phyloP scores from a whole-genome alignment of 768 basidiomycete species.

The Neoboletus brunneissimus region DNA sequence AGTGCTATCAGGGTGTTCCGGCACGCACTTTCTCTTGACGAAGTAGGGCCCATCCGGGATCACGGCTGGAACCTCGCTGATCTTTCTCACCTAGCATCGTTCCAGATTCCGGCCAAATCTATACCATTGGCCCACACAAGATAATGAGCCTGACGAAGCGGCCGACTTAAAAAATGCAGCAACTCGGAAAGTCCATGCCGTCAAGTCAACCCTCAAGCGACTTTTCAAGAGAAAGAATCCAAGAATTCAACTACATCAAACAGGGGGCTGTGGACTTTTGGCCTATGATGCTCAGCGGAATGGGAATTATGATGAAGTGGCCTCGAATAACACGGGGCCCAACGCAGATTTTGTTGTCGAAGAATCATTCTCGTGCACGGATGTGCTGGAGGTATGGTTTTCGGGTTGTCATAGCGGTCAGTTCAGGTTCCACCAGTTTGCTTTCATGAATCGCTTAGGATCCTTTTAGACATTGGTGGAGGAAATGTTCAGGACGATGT shows the following conservation, averaged over 20 bases:
- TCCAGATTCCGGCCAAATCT: constrained; percentile 62
- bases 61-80: constrained; percentile 7
- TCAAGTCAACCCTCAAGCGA: background rate
- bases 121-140: constrained; percentile 45
- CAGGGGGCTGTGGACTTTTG: background rate
- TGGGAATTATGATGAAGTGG: background rate
- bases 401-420: constrained; percentile 67
- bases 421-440: constrained; percentile 18
- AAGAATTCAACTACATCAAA: background rate
- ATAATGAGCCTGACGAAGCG: constrained; percentile 27
- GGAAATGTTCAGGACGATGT: constrained; percentile 48
- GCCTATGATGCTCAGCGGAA: background rate
- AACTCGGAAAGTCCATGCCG: background rate
- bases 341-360: background rate
- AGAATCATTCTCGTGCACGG: constrained; percentile 25
- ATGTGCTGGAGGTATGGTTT: constrained; percentile 82
- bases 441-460: background rate
- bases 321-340: background rate
- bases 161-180: background rate
- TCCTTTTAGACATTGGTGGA: constrained; percentile 63
- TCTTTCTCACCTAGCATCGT: constrained; percentile 46
- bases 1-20: constrained; percentile 65
- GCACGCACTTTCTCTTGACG: constrained; percentile 76
- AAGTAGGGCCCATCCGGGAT: constrained; percentile 40
- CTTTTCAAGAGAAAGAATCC: background rate